phyloP scores from a whole-genome alignment of 768 basidiomycete species.

The Coprinopsis sp. region DNA sequence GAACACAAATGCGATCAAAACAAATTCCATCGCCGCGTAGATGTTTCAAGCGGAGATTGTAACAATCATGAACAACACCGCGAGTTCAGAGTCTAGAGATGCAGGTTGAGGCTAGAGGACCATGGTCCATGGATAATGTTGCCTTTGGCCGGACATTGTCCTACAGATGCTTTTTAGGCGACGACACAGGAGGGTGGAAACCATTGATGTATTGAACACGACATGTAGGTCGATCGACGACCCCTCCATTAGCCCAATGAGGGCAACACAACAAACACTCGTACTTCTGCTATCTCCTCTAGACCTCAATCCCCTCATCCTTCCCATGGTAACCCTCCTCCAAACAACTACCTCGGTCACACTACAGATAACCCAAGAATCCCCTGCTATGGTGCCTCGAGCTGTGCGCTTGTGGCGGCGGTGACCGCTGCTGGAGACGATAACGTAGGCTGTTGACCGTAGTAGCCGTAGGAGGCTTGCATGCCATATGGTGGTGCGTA shows the following conservation, averaged over 20 bases:
- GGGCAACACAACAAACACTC: neutral
- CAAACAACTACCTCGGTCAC: neutral
- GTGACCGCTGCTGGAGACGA: neutral
- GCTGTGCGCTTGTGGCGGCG: conserved; percentile 1
- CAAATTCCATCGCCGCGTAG: too few relatives aligned
- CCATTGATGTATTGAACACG: neutral
- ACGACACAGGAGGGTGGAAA: too few relatives aligned
- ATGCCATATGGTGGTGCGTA: conserved; percentile 1
- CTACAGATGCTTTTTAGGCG: too few relatives aligned
- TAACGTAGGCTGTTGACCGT: neutral
- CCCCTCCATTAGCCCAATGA: neutral
- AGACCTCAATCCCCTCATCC: neutral
- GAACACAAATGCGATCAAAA: too few relatives aligned
- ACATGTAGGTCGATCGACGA: conserved; percentile 2
- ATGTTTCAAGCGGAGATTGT: too few relatives aligned
- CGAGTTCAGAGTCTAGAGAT: too few relatives aligned
- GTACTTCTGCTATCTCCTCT: neutral
- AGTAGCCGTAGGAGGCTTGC: conserved; percentile 1
- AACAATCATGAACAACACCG: too few relatives aligned
- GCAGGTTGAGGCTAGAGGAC: too few relatives aligned
- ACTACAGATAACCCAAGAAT: conserved; percentile 10
- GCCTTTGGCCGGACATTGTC: too few relatives aligned
- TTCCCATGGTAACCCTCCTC: neutral
- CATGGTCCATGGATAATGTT: too few relatives aligned
- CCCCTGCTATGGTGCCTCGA: conserved; percentile 5